Conservation (phyloP, 2,329 filamentous ascomycete genomes). For the Alternaria incomplexa region DNA sequence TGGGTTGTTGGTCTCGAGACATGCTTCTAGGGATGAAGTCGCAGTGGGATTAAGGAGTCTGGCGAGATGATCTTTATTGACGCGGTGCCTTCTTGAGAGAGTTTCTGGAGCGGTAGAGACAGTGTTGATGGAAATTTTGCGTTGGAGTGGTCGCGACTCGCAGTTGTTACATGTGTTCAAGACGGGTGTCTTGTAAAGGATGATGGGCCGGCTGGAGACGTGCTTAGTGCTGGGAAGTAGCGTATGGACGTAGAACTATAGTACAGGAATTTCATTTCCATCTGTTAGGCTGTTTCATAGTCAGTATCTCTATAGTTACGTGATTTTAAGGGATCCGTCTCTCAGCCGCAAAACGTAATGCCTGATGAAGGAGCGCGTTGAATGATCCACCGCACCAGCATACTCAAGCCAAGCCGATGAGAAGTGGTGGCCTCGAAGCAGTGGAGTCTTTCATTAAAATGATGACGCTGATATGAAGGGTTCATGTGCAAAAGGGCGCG, state of each 20-base stretch:
- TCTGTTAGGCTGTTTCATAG: no score
- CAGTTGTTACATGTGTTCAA: not conserved
- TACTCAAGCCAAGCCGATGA: constrained; percentile 30
- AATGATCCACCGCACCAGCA: constrained; percentile 14
- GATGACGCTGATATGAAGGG: not conserved
- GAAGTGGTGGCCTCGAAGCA: constrained; percentile 23
- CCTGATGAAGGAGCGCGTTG: constrained; percentile 23
- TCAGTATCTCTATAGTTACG: constrained; percentile 21
- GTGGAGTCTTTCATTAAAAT: not conserved
- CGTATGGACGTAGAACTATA: not conserved
- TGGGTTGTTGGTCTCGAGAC: constrained; percentile 28
- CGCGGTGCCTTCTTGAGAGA: not conserved
- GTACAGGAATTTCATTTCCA: no score
- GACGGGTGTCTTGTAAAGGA: not conserved
- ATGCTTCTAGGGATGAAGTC: constrained; percentile 13
- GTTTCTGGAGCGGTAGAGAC: not conserved
- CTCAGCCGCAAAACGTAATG: constrained; percentile 20
- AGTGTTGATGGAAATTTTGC: not conserved
- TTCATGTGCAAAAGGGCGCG: not conserved
- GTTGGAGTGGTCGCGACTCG: not conserved
- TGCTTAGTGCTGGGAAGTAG: not conserved
- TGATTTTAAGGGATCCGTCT: constrained; percentile 10
- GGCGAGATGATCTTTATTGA: not conserved
- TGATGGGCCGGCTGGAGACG: not conserved
- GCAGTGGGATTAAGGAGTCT: not conserved